A percentile compares a stretch with the other conserved stretches of the same genome.
Conservation (phyloP, 306 rosid genomes). For the Prunus campanulata region DNA sequence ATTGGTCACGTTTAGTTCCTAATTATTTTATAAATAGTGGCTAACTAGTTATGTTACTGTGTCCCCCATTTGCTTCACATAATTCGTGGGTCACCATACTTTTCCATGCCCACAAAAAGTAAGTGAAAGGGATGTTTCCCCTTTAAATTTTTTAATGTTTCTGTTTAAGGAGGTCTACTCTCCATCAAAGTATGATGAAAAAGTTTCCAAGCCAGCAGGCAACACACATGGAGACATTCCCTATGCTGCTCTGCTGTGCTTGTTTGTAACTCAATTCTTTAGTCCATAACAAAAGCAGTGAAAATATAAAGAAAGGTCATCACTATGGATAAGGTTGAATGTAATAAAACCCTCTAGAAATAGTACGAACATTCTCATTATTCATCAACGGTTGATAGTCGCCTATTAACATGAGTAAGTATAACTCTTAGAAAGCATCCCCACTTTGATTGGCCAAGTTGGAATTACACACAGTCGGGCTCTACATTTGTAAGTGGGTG, state of each 20-base stretch:
- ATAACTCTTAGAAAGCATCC: too few relatives aligned
- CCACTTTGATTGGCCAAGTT: conserved; percentile 4
- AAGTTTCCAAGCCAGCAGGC: conserved; percentile 9
- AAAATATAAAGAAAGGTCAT: too few relatives aligned
- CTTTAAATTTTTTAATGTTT: not conserved
- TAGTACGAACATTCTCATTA: too few relatives aligned
- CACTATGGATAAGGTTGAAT: too few relatives aligned
- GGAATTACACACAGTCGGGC: not conserved
- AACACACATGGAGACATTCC: conserved; percentile 13
- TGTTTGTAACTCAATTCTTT: not conserved
- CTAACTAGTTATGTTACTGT: not conserved
- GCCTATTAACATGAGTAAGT: too few relatives aligned
- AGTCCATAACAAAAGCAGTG: not conserved
- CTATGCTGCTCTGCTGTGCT: not conserved
- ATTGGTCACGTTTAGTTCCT: not conserved
- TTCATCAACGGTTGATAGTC: too few relatives aligned
- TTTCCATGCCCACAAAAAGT: conserved; percentile 35
- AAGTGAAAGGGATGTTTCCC: conserved; percentile 46
- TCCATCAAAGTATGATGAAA: not conserved
- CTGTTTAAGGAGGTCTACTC: conserved; percentile 20
- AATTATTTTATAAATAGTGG: not conserved
- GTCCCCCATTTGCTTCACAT: conserved; percentile 41
- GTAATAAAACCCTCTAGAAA: too few relatives aligned
- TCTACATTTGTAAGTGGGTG: not conserved
- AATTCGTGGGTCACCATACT: conserved; percentile 24